phyloP scores from a whole-genome alignment of 2,329 filamentous ascomycete species.

The Fonsecaea pedrosoi region DNA sequence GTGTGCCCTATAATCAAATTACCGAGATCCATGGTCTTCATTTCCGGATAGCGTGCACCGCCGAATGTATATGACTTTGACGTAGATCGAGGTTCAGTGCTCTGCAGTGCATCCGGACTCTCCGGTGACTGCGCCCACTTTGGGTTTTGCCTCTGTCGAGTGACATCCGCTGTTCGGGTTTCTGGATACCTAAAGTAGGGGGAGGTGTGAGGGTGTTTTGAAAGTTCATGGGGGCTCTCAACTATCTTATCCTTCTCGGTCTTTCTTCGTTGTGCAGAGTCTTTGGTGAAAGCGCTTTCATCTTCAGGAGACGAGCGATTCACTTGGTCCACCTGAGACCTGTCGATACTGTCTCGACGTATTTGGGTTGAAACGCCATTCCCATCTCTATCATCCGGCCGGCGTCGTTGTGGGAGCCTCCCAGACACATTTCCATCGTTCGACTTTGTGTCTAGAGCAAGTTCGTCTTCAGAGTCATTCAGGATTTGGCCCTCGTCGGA shows the following conservation, averaged over 20 bases:
- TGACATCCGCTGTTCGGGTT: neutral
- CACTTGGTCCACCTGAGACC: neutral
- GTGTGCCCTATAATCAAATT: constrained; percentile 5
- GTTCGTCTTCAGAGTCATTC: constrained; percentile 33
- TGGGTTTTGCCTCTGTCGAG: neutral
- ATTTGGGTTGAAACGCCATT: neutral
- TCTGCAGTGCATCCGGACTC: constrained; percentile 34
- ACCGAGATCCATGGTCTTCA: constrained; percentile 4
- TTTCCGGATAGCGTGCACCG: neutral
- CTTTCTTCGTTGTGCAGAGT: constrained; percentile 26
- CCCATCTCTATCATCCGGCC: neutral
- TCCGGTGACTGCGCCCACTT: constrained; percentile 2
- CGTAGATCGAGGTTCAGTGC: neutral
- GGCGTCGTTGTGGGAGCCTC: neutral
- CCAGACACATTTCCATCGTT: neutral
- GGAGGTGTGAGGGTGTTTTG: constrained; percentile 6
- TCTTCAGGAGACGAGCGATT: constrained; percentile 17
- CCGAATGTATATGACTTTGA: too few relatives aligned
- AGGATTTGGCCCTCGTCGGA: constrained; percentile 21
- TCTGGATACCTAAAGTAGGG: constrained; percentile 19
- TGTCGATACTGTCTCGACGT: neutral
- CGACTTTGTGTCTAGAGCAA: constrained; percentile 20
- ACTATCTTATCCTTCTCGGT: constrained; percentile 26
- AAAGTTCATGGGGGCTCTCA: constrained; percentile 18
- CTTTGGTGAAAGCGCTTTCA: constrained; percentile 30